Percentiles rank a stretch among this genome's conserved stretches.
phyloP scores from a whole-genome alignment of 495 filamentous ascomycete species.

The Xylaria telfairii region DNA sequence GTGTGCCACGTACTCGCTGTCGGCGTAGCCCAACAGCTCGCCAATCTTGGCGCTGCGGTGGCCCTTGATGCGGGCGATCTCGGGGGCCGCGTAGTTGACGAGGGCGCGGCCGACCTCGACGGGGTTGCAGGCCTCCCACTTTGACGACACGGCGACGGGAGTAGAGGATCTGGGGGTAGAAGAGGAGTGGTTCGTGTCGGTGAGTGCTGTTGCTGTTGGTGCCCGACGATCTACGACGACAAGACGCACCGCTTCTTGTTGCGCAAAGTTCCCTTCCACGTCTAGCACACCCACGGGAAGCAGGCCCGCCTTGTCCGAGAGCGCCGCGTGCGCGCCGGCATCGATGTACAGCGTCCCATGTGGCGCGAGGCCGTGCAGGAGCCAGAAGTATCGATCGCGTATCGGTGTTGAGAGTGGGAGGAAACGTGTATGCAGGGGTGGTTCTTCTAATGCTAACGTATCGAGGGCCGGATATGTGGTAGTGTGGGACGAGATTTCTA shows the following conservation, averaged over 20 bases:
- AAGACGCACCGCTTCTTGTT: slow-evolving; percentile 89
- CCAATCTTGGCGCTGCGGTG: slow-evolving; percentile 81
- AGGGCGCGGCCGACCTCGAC: slow-evolving; percentile 90
- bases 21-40: slow-evolving; percentile 81
- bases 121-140: slow-evolving; percentile 57
- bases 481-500: slow-evolving; percentile 43
- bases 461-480: slow-evolving; percentile 44
- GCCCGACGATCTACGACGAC: slow-evolving; percentile 63
- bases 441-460: slow-evolving; percentile 29
- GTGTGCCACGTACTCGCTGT: slow-evolving; percentile 92
- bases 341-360: slow-evolving; percentile 94
- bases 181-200: not conserved
- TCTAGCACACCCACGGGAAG: slow-evolving; percentile 90
- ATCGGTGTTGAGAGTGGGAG: slow-evolving; percentile 86
- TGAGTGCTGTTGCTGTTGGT: not conserved
- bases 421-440: slow-evolving; percentile 91
- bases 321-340: slow-evolving; percentile 78
- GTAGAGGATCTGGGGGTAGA: slow-evolving; percentile 20
- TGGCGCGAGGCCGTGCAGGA: slow-evolving; percentile 90
- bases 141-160: slow-evolving; percentile 27
- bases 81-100: slow-evolving; percentile 87
- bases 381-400: slow-evolving; percentile 93
- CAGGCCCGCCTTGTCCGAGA: slow-evolving; percentile 83
- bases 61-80: slow-evolving; percentile 85
- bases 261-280: slow-evolving; percentile 83